A percentile compares a stretch with the other conserved stretches of the same genome.
These are phyloP conservation scores for Coelastrella sp. DNA, from an alignment of 139 green algal species.

Conservation along the genomic window DNA sequence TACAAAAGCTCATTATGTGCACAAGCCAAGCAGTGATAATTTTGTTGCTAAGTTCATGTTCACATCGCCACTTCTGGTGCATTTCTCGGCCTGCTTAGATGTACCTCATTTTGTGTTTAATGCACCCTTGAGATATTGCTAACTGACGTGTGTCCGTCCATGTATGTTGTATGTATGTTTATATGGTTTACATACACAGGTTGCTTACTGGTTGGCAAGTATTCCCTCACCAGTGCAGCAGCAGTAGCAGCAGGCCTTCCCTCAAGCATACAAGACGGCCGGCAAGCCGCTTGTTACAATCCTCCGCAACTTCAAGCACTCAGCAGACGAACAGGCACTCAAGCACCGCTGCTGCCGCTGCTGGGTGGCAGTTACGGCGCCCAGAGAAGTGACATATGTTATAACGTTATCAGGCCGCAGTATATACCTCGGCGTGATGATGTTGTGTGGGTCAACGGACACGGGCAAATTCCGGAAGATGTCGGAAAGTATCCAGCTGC, in stretches of 20 bases:
- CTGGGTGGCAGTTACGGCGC: slow-evolving; percentile 31
- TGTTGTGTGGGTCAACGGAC: slow-evolving; percentile 5
- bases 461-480: slow-evolving; percentile 22
- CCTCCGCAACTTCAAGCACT: slow-evolving; percentile 6
- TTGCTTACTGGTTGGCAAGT: slow-evolving; percentile 40
- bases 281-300: slow-evolving; percentile 30
- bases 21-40: too few species aligned
- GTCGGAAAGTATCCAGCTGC: neutral
- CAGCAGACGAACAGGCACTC: neutral
- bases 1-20: too few species aligned
- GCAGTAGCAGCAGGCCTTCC: neutral
- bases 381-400: slow-evolving; percentile 13
- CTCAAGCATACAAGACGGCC: slow-evolving; percentile 12
- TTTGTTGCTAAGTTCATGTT: too few species aligned
- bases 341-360: slow-evolving; percentile 26
- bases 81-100: too few species aligned
- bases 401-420: slow-evolving; percentile 14
- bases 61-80: too few species aligned
- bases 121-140: too few species aligned
- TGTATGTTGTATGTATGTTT: neutral
- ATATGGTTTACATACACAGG: neutral
- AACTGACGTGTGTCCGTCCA: neutral
- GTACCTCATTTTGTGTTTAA: too few species aligned
- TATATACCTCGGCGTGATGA: neutral
- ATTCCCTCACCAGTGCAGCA: neutral